These are phyloP conservation scores for Ustilago trichophora DNA, from an alignment of 1,284 basidiomycete species.

Conservation along the genomic window DNA sequence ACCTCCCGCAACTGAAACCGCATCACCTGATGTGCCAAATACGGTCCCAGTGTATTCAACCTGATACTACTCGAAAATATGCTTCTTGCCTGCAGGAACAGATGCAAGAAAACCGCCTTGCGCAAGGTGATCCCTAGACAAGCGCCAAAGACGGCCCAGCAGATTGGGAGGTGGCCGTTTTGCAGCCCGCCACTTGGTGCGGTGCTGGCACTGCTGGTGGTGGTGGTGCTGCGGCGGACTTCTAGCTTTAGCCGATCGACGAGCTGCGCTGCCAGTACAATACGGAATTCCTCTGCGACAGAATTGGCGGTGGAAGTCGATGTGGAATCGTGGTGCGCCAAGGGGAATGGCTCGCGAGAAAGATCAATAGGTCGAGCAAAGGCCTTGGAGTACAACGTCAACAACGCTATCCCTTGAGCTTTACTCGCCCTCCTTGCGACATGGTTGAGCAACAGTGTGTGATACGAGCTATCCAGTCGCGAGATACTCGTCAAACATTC, in stretches of 20 bases:
- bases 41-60: conserved; percentile 90
- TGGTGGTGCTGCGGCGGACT: conserved; percentile 30
- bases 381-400: conserved; percentile 78
- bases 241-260: conserved; percentile 30
- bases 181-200: not conserved
- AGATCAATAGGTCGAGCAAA: conserved; percentile 40
- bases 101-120: conserved; percentile 77
- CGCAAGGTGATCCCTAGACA: conserved; percentile 79
- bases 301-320: not conserved
- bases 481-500: conserved; percentile 16
- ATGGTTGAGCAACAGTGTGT: conserved; percentile 87
- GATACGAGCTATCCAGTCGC: conserved; percentile 79
- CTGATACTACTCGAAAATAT: conserved; percentile 89
- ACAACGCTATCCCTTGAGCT: conserved; percentile 89
- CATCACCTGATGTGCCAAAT: conserved; percentile 86
- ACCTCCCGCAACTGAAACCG: conserved; percentile 73
- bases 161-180: conserved; percentile 85
- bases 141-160: conserved; percentile 85
- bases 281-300: not conserved
- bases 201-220: too few relatives aligned
- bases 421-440: conserved; percentile 85
- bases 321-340: too few relatives aligned
- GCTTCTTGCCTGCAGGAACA: conserved; percentile 90
- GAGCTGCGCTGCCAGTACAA: conserved; percentile 11
- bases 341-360: conserved; percentile 7